A percentile compares a stretch with the other conserved stretches of the same genome.
Conservation (phyloP, 495 filamentous ascomycete species). For the Neurospora sp. region DNA sequence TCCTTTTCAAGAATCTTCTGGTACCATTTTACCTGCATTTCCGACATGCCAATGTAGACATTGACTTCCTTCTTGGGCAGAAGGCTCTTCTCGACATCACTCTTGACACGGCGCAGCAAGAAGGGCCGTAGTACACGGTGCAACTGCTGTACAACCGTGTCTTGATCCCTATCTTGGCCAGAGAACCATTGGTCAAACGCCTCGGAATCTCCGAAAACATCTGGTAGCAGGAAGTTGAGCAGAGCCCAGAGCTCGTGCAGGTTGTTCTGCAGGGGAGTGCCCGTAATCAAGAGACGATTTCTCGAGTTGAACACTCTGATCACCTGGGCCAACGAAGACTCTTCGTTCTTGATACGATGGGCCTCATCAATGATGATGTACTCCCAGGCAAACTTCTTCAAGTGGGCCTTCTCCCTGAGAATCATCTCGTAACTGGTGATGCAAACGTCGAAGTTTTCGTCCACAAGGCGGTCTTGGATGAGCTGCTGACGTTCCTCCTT, state of each 20-base stretch:
- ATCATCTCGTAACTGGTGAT: conserved; percentile 41
- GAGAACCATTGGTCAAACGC: conserved; percentile 99
- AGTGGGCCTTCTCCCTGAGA: conserved; percentile 82
- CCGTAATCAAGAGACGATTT: conserved; percentile 91
- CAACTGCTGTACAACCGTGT: conserved; percentile 93
- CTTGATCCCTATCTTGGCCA: conserved; percentile 76
- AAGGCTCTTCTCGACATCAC: conserved; percentile 96
- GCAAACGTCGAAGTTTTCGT: conserved; percentile 54
- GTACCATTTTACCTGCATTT: conserved; percentile 99
- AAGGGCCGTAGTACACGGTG: conserved; percentile 92
- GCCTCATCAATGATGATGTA: conserved; percentile 99
- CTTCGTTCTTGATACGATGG: conserved; percentile 98
- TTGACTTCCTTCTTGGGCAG: conserved; percentile 97
- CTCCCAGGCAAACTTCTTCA: conserved; percentile 99
- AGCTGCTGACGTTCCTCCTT: conserved; percentile 87
- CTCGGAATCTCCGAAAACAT: conserved; percentile 94
- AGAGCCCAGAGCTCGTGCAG: conserved; percentile 98
- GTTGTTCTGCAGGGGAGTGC: conserved; percentile 97
- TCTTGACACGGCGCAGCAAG: conserved; percentile 91
- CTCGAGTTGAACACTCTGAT: conserved; percentile 95
- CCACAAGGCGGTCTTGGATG: conserved; percentile 81
- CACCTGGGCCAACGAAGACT: conserved; percentile 92
- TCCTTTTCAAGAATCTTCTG: conserved; percentile 98
- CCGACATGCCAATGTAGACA: conserved; percentile 94
- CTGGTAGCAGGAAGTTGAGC: conserved; percentile 91